Evolutionary conservation across 2,329 filamentous ascomycete genomes (phyloP).

Genomic region (Akanthomyces lecanii): DNA sequence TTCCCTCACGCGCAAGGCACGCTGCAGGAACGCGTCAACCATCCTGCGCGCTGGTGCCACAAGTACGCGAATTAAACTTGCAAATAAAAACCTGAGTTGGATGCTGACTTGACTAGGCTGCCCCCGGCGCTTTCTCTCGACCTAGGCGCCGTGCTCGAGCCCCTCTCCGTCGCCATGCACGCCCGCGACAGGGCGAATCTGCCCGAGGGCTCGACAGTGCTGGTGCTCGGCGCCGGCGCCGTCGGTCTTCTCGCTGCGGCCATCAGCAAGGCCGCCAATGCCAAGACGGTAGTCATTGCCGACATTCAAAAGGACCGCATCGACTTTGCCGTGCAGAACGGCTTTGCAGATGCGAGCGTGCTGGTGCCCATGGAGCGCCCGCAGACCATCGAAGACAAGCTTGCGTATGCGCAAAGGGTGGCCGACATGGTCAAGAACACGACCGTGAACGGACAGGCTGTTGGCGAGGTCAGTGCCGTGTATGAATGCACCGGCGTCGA

Average conservation of each 20-base stretch:
- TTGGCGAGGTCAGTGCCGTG: slow-evolving; percentile 62
- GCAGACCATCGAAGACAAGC: slow-evolving; percentile 48
- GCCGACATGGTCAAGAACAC: slow-evolving; percentile 40
- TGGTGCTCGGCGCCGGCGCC: slow-evolving; percentile 58
- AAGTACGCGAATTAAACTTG: slow-evolving; percentile 34
- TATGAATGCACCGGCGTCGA: slow-evolving; percentile 80
- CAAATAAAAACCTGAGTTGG: too few relatives aligned
- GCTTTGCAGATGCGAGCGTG: slow-evolving; percentile 51
- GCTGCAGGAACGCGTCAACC: slow-evolving; percentile 52
- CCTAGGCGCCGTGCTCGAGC: slow-evolving; percentile 55
- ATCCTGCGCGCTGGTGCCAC: slow-evolving; percentile 54
- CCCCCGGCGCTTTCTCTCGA: slow-evolving; percentile 45
- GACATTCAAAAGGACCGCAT: slow-evolving; percentile 55
- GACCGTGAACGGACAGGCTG: slow-evolving; percentile 37
- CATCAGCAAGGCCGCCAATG: slow-evolving; percentile 48
- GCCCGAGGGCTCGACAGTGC: slow-evolving; percentile 37
- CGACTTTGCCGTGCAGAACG: slow-evolving; percentile 51
- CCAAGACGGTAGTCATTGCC: slow-evolving; percentile 47
- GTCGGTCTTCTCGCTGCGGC: slow-evolving; percentile 57
- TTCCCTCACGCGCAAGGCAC: slow-evolving; percentile 57
- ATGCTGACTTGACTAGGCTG: slow-evolving; percentile 32
- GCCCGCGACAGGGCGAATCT: slow-evolving; percentile 45
- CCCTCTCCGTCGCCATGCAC: slow-evolving; percentile 57
- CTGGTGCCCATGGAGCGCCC: slow-evolving; percentile 47
- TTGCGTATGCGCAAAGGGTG: slow-evolving; percentile 47